Evolutionary conservation across 495 filamentous ascomycete genomes (phyloP).

Genomic region (Elaphomyces granulatus): DNA sequence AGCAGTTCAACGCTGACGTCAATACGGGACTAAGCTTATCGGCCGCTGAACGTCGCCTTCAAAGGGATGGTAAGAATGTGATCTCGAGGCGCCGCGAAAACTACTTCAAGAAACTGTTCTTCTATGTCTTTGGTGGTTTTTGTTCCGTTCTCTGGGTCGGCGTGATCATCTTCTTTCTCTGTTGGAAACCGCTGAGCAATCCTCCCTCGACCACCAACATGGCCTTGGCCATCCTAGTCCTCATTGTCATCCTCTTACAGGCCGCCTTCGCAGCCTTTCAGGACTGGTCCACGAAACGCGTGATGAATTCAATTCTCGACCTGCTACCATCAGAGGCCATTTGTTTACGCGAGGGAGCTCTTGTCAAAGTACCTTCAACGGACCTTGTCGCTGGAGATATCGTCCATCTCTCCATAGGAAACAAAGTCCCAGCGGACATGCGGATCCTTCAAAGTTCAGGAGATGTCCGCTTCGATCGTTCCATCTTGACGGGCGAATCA

Average conservation of each 20-base stretch:
- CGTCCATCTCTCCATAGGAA: constrained; percentile 47
- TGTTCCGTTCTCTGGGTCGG: constrained; percentile 55
- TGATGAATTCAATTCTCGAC: constrained; percentile 50
- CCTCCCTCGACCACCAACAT: constrained; percentile 52
- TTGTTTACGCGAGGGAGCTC: constrained; percentile 42
- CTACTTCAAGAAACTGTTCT: constrained; percentile 39
- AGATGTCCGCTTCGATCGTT: constrained; percentile 57
- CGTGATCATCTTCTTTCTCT: constrained; percentile 52
- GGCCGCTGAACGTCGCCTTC: constrained; percentile 27
- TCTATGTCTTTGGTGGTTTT: constrained; percentile 62
- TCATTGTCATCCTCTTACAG: constrained; percentile 54
- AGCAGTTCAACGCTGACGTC: constrained; percentile 21
- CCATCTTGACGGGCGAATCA: constrained; percentile 58
- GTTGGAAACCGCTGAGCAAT: constrained; percentile 60
- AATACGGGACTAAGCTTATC: constrained; percentile 16
- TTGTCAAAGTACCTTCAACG: constrained; percentile 31
- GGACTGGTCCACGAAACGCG: constrained; percentile 48
- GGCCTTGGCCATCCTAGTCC: constrained; percentile 51
- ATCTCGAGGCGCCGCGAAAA: constrained; percentile 44
- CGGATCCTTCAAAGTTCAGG: constrained; percentile 48
- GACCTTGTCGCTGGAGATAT: constrained; percentile 60
- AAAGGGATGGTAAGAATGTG: constrained; percentile 46
- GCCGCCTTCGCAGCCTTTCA: constrained; percentile 56
- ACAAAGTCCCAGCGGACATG: constrained; percentile 60
- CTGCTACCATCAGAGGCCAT: constrained; percentile 54